Conservation (phyloP, 257 asterid genomes). For the Mitragyna speciosa region DNA sequence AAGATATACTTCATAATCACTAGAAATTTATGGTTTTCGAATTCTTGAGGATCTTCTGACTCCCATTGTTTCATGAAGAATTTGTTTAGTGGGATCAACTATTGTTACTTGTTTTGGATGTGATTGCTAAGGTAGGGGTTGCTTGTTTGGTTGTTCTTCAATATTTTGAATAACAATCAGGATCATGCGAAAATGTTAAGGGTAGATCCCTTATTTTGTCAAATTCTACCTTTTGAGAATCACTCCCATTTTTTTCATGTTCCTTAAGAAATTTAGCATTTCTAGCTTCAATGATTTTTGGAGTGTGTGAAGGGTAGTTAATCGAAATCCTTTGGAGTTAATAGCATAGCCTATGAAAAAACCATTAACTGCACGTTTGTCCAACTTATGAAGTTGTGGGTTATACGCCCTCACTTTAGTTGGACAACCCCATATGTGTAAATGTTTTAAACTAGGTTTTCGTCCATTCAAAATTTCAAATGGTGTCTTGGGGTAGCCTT, state of each 20-base stretch:
- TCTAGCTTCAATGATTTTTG: background rate
- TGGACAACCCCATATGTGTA: background rate
- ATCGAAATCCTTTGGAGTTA: background rate
- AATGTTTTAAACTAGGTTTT: background rate
- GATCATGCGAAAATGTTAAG: background rate
- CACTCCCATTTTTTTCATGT: background rate
- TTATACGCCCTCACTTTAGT: background rate
- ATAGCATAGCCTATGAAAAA: background rate
- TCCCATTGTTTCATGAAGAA: background rate
- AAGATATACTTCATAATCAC: too few relatives aligned
- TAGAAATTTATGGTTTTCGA: too few relatives aligned
- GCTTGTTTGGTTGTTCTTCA: background rate
- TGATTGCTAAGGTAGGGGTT: background rate
- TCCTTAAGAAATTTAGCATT: slow-evolving; percentile 3
- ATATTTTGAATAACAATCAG: background rate
- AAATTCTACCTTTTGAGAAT: background rate
- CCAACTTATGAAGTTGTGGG: background rate
- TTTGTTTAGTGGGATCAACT: background rate
- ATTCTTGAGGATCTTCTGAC: too few relatives aligned
- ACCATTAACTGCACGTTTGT: background rate
- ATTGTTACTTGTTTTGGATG: too few relatives aligned
- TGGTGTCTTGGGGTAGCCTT: background rate
- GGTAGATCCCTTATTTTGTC: too few relatives aligned
- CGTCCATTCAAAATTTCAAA: background rate
- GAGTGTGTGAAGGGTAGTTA: too few relatives aligned